Base-by-base conservation (phyloP, 2,329 filamentous ascomycete genomes). In the Claviceps sorghi region DNA sequence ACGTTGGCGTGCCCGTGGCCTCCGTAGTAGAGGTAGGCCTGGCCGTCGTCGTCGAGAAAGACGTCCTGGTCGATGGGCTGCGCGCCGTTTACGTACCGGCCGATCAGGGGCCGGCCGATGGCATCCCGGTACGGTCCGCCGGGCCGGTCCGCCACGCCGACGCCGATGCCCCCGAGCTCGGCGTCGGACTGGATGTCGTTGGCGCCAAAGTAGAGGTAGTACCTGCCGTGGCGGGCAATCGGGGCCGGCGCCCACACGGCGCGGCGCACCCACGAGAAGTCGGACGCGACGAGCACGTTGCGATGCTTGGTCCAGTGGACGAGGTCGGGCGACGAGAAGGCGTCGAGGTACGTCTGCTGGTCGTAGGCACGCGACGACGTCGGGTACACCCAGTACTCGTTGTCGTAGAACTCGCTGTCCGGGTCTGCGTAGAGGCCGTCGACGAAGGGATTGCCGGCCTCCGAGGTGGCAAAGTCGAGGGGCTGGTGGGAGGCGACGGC, bases 381-480 rank as follows among this genome's bases (percentile, higher is more conserved):
- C 6, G 73, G 71, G 57, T 68, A 77, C 26, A 76, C 68, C 71
- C 71, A 76, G 60, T 72, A 75, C 41, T 66, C 57, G 30, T 60
- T 62, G 17, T 70, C 60, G 61, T 73, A 76, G 60, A 71, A 69
- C 50, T 68, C 71, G 29, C 65, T 70, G 59, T 75, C 74, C 0
- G 73, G 74, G 52, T 77, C 73, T 8, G 73, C 74, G 57, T 76
- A 76, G 71, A 71, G 74, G 49, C 72, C 72, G 1, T 69, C 63
- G 26, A 75, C 65, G 50, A 76, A 69, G 6, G 73, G 73, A 52
- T 77, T 77, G 17, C 69, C 69, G 1, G 69, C 64, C 53, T 70
- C 68, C 1, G 68, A 62, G 3, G 70, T 72, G 2, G 64, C 60
- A 53, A 66, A 70, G 56, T 70, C 61, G 11, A 62, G 66, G 3